Conservation (phyloP, 2,329 filamentous ascomycete genomes). For the Ophiosphaerella narmari region DNA sequence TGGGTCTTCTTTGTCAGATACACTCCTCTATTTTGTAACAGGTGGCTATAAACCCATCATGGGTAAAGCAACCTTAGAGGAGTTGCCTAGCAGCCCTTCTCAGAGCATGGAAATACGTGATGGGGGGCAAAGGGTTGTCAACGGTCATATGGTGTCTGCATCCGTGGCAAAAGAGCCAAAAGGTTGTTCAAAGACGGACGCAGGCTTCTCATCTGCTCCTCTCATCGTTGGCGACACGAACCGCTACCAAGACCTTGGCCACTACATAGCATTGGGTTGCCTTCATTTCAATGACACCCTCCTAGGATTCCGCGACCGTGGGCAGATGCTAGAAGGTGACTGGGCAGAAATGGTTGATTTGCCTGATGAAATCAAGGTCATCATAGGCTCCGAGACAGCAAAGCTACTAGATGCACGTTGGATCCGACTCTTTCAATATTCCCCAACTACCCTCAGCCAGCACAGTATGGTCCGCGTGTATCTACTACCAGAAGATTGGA, state of each 20-base stretch:
- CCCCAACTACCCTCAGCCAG: not conserved
- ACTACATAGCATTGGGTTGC: conserved; percentile 44
- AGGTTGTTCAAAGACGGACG: too few species aligned
- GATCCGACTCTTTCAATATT: conserved; percentile 38
- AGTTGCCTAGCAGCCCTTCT: not conserved
- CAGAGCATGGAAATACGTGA: too few species aligned
- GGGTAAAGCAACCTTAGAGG: not conserved
- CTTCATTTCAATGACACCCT: conserved; percentile 27
- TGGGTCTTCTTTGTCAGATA: not conserved
- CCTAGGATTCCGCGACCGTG: not conserved
- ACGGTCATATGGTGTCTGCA: not conserved
- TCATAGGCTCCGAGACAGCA: conserved; percentile 31
- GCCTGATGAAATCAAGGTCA: conserved; percentile 22
- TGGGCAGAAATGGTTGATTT: conserved; percentile 37
- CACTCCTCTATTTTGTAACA: too few species aligned
- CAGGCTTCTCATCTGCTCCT: too few species aligned
- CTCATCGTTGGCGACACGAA: conserved; percentile 1
- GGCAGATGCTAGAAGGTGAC: not conserved
- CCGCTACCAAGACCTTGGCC: conserved; percentile 23
- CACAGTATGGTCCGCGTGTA: conserved; percentile 58
- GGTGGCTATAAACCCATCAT: too few species aligned
- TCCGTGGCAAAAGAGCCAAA: too few species aligned
- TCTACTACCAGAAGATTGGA: conserved; percentile 68
- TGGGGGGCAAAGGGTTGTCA: too few species aligned
- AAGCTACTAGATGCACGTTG: conserved; percentile 40